Evolutionary conservation across 2,329 filamentous ascomycete genomes (phyloP).

Genomic region (Botrytis deweyae): DNA sequence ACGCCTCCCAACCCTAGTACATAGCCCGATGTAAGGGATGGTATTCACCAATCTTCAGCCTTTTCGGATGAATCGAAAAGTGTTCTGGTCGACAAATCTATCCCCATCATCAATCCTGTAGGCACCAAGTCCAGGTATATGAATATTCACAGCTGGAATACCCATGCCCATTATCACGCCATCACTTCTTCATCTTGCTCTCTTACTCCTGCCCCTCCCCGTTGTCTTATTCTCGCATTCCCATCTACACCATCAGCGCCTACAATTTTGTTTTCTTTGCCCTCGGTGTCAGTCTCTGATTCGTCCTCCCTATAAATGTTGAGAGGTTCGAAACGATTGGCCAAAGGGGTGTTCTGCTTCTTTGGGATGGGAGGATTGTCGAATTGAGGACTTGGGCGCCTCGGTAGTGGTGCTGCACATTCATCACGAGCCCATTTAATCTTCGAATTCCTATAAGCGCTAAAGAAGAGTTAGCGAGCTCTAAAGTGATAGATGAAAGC

Average conservation of each 20-base stretch:
- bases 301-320: conserved; percentile 48
- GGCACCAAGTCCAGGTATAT: neutral
- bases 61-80: neutral
- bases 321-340: conserved; percentile 64
- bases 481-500: conserved; percentile 25
- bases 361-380: conserved; percentile 40
- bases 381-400: conserved; percentile 34
- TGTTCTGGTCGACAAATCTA: neutral
- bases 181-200: neutral
- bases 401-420: conserved; percentile 51
- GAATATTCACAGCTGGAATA: conserved; percentile 5
- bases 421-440: conserved; percentile 74
- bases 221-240: neutral
- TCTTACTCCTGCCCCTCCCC: neutral
- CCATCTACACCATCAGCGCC: neutral
- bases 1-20: conserved; percentile 4
- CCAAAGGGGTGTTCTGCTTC: conserved; percentile 40
- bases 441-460: conserved; percentile 66
- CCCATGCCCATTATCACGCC: conserved; percentile 10
- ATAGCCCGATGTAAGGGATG: neutral
- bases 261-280: neutral
- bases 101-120: neutral
- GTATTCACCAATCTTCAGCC: neutral
- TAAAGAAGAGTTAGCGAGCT: conserved; percentile 37
- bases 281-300: conserved; percentile 22